Conservation (phyloP, 2,329 filamentous ascomycete genomes). For the Claviceps sp. region DNA sequence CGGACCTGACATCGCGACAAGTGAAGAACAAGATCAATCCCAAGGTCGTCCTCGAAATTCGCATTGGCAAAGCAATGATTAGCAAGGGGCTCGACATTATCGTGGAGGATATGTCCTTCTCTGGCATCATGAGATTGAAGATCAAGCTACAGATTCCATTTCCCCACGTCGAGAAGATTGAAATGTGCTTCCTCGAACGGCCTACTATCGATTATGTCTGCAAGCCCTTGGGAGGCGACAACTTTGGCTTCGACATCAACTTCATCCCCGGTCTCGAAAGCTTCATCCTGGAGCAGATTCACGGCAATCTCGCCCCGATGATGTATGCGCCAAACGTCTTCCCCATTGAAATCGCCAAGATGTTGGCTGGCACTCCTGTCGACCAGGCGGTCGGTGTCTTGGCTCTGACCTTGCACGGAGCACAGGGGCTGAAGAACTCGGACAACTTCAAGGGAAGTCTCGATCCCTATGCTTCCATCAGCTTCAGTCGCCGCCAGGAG, state of each 20-base stretch:
- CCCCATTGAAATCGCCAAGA: conserved; percentile 95
- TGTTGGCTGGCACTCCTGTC: conserved; percentile 85
- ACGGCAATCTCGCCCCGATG: conserved; percentile 86
- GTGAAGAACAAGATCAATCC: conserved; percentile 94
- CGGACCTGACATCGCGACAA: conserved; percentile 82
- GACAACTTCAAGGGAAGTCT: conserved; percentile 87
- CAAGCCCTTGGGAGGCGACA: conserved; percentile 92
- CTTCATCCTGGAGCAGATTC: conserved; percentile 94
- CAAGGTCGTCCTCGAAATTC: conserved; percentile 88
- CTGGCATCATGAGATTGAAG: conserved; percentile 90
- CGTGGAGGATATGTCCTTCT: conserved; percentile 94
- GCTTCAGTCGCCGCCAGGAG: conserved; percentile 68
- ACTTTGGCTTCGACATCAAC: conserved; percentile 95
- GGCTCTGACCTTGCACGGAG: conserved; percentile 81
- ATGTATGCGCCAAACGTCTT: conserved; percentile 98
- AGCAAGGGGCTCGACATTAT: conserved; percentile 96
- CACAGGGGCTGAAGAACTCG: conserved; percentile 83
- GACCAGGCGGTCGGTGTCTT: conserved; percentile 93
- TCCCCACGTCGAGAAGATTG: conserved; percentile 86
- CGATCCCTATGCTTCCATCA: conserved; percentile 79
- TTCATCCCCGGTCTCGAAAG: conserved; percentile 89
- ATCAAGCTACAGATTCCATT: conserved; percentile 94
- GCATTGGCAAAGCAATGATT: conserved; percentile 89
- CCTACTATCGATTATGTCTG: conserved; percentile 93
- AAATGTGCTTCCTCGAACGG: conserved; percentile 85